phyloP scores from a whole-genome alignment of 768 basidiomycete species.

The Gymnopilus dilepis region DNA sequence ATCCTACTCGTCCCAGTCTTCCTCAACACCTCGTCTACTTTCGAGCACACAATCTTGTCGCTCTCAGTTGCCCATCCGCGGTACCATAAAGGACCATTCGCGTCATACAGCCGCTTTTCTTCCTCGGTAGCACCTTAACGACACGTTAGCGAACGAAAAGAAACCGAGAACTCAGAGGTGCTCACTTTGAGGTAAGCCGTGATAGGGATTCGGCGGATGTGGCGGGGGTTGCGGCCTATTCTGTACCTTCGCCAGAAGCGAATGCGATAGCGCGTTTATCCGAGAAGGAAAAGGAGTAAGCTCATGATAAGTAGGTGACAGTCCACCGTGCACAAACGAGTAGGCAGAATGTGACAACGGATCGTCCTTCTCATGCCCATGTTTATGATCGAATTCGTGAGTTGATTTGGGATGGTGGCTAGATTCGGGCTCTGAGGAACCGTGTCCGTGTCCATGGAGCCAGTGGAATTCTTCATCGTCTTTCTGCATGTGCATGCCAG shows the following conservation, averaged over 20 bases:
- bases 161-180: background rate
- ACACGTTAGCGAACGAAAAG: constrained; percentile 6
- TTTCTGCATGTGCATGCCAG: constrained; percentile 35
- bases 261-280: constrained; percentile 78
- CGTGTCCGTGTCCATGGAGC: background rate
- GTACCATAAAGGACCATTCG: constrained; percentile 92
- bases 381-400: constrained; percentile 8
- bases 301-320: constrained; percentile 76
- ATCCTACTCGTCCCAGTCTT: constrained; percentile 84
- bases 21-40: constrained; percentile 72
- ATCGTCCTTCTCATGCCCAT: constrained; percentile 25
- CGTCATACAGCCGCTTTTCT: constrained; percentile 74
- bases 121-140: constrained; percentile 57
- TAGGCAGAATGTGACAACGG: constrained; percentile 80
- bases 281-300: constrained; percentile 82
- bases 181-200: constrained; percentile 64
- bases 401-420: background rate
- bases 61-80: constrained; percentile 86
- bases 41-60: constrained; percentile 71
- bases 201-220: constrained; percentile 80
- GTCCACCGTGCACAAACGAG: constrained; percentile 93
- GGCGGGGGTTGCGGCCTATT: constrained; percentile 70
- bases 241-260: constrained; percentile 76
- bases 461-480: constrained; percentile 27
- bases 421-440: background rate